Conservation (phyloP, 2,329 filamentous ascomycete species). For the Neurospora crassa region DNA sequence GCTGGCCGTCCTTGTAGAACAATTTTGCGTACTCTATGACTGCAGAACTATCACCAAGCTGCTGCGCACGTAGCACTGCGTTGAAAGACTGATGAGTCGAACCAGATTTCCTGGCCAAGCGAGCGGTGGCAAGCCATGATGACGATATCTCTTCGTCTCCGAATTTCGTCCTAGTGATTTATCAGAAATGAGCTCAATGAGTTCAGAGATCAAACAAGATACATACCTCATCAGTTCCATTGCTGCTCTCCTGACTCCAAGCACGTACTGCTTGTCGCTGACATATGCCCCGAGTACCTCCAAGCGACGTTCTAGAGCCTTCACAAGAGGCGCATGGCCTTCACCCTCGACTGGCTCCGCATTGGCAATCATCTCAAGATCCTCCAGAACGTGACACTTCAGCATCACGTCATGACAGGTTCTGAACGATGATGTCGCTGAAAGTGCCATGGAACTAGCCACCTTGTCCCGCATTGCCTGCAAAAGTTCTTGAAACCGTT, state of each 20-base stretch:
- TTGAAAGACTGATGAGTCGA: conserved; percentile 85
- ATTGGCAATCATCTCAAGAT: conserved; percentile 68
- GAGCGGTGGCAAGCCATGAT: conserved; percentile 76
- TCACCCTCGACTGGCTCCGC: conserved; percentile 31
- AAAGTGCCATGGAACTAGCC: conserved; percentile 63
- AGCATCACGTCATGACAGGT: conserved; percentile 78
- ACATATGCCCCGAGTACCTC: conserved; percentile 82
- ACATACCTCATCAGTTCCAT: conserved; percentile 69
- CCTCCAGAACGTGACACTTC: conserved; percentile 77
- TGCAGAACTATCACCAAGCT: conserved; percentile 74
- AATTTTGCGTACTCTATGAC: conserved; percentile 91
- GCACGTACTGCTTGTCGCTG: conserved; percentile 85
- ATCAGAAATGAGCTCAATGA: conserved; percentile 20
- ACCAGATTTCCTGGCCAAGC: conserved; percentile 76
- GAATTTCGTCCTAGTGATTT: conserved; percentile 43
- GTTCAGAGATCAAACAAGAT: conserved; percentile 5
- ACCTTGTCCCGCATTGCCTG: conserved; percentile 58
- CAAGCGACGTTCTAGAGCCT: conserved; percentile 64
- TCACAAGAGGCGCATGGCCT: conserved; percentile 34
- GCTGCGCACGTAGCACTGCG: conserved; percentile 79
- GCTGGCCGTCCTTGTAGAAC: conserved; percentile 87
- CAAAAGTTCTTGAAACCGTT: conserved; percentile 48
- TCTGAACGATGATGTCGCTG: conserved; percentile 70
- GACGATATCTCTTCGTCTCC: conserved; percentile 66
- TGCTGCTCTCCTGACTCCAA: conserved; percentile 75